These are phyloP conservation scores for Hansenula lynferdii DNA, from an alignment of 1,139 yeast species.

Conservation along the genomic window DNA sequence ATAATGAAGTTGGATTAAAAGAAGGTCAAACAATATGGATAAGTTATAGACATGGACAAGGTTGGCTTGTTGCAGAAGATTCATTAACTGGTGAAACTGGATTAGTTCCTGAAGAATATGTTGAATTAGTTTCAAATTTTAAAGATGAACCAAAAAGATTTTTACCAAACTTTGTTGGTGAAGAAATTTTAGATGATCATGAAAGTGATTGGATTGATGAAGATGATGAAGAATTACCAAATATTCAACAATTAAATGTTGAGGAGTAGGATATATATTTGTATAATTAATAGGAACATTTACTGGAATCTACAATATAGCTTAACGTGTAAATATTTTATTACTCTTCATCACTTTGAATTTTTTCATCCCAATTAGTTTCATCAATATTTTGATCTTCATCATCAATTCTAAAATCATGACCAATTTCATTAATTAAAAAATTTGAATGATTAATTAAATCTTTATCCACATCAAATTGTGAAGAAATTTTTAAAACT, in stretches of 20 bases:
- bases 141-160: constrained; percentile 44
- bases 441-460: constrained; percentile 45
- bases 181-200: constrained; percentile 22
- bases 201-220: constrained; percentile 38
- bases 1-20: constrained; percentile 72
- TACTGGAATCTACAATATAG: neutral
- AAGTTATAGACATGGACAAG: constrained; percentile 92
- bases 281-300: neutral
- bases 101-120: constrained; percentile 93
- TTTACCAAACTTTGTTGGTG: constrained; percentile 37
- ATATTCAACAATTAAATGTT: constrained; percentile 4
- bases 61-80: constrained; percentile 95
- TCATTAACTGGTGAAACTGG: constrained; percentile 81
- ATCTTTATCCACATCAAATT: constrained; percentile 51
- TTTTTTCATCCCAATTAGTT: constrained; percentile 35
- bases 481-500: constrained; percentile 27
- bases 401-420: too few species aligned
- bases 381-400: constrained; percentile 38
- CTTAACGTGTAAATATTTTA: neutral
- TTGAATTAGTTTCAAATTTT: constrained; percentile 42
- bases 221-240: constrained; percentile 16
- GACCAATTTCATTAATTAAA: constrained; percentile 52
- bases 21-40: constrained; percentile 88
- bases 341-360: constrained; percentile 26
- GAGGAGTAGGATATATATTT: neutral